Conservation (phyloP, 805 yeast species). For the Yamadazyma sp. region DNA sequence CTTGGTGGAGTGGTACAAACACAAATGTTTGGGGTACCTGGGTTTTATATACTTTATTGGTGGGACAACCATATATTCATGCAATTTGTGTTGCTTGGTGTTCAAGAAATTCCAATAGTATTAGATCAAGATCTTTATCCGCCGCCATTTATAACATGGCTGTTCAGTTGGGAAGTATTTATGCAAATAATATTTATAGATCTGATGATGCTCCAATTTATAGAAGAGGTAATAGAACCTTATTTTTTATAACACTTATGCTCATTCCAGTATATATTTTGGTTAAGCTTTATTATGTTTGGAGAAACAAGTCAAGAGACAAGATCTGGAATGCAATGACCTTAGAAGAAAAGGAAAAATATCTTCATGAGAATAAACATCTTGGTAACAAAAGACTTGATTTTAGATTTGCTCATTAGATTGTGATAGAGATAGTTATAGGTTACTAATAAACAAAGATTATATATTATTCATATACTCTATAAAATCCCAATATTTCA, state of each 20-base stretch:
- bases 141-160: constrained; percentile 27
- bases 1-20: constrained; percentile 43
- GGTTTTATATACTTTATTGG: constrained; percentile 26
- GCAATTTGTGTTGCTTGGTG: constrained; percentile 29
- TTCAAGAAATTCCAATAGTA: constrained; percentile 24
- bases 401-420: constrained; percentile 20
- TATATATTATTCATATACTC: constrained; percentile 3
- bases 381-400: constrained; percentile 24
- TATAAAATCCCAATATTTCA: constrained; percentile 9
- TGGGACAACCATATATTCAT: constrained; percentile 32
- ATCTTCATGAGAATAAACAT: constrained; percentile 16
- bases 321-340: constrained; percentile 19
- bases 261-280: constrained; percentile 20
- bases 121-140: constrained; percentile 25
- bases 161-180: constrained; percentile 23
- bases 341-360: constrained; percentile 16
- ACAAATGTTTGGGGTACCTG: constrained; percentile 41
- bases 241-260: constrained; percentile 19
- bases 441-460: background rate
- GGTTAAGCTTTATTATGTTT: constrained; percentile 20
- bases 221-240: constrained; percentile 22
- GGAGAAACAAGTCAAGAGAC: constrained; percentile 18
- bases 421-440: background rate
- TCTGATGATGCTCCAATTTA: constrained; percentile 26
- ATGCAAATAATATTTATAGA: constrained; percentile 24